Base-by-base conservation (phyloP, 345 rosid species). In the Crucihimalaya himalaica region DNA sequence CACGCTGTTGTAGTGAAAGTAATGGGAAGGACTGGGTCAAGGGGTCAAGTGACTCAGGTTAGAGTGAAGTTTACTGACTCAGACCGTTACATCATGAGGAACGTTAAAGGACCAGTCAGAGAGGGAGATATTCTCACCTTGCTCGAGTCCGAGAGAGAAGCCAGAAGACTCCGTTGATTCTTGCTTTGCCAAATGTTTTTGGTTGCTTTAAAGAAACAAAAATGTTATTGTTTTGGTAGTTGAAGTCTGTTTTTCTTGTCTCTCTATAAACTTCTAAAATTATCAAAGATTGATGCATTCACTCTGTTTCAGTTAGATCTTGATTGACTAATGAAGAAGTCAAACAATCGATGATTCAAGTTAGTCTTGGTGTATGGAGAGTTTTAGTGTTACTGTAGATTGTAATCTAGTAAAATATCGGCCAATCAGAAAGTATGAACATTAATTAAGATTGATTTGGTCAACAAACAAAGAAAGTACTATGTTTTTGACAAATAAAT, bases 31-130 rank as follows among this genome's bases (percentile, higher is more conserved):
- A 92, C 97, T 3, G 97, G 94, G 4, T 89, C 96, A 1, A 84
- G 97, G 66, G 97, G 96, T 23, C 96, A 92, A 79, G 97, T 89
- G 77, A 92, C 97, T 61, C 94, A 89, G 70, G 96, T 92, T 40
- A 78, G 97, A 68, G 96, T 89, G 20, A 92, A 87, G 87, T 89
- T 92, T 62, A 71, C 76, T 5, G 80, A 77, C 56, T 71, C 76
- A 10, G 76, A 77, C n/a, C 80, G 72, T 59, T 66, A 16, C 50
- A 77, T 68, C 3, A 72, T 67, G 77, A 32, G 68, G 5, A 72
- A 63, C 35, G 72, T 63, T 16, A 35, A 79, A 19, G 81, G 81
- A 55, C 81, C 81, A 0, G 81, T 79, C 5, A 68, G 81, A 19
- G 81, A 73, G 6, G 82, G 82, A 0, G 82, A 79, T 43, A 65